Base-by-base conservation (phyloP, 192 early-diverging fungal genomes). In the Dissophora globulifera region DNA sequence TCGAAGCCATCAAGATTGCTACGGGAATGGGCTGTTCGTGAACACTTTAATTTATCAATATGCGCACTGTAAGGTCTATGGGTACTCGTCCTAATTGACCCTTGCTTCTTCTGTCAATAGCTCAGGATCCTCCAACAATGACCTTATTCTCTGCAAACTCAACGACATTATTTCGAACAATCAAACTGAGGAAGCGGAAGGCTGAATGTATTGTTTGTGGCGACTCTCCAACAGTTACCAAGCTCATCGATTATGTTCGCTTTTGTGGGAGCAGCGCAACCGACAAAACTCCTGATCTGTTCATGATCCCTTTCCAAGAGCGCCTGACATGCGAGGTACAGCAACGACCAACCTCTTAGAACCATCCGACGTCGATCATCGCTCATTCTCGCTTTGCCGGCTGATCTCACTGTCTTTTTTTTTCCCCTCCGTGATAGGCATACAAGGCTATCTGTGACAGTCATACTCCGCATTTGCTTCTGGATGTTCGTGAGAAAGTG, bases 181-280 rank as follows among this genome's bases (percentile, higher is more conserved):
- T 99, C 59, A 93, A 90, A 47, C 79, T 98, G 47, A 86, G 97
- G 12, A 68, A 82, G 4, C 83, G 85, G 29, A 88, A 89, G 59
- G 57, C 81, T 7, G 81, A 88, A 2, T 99, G 97, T 78, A 85
- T 86, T 12, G 87, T 94, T n/a, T 99, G 97, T 62, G 94, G 95
- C 8, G 89, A 96, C 23, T 49, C 84, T 0, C 94, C 97, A 5
- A 92, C 88, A 0, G 87, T 98, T 25, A 92, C 82, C 0, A 67
- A 89, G 62, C 81, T 96, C 17, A 91, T 92, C n/a, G 95, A 99
- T 62, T 99, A 99, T 81, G 91, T 91, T 19, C 87, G 91, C 19
- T 97, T 97, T 53, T 99, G 97, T 81, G 93, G 93, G 17, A 68
- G 87, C 8, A 85, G 82, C n/a, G 87, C 92, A 2, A 84, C 83